Percentiles rank a stretch among this genome's conserved stretches.
These are phyloP conservation scores for Didymella sp. DNA, from an alignment of 2,329 filamentous ascomycete species.

Conservation along the genomic window DNA sequence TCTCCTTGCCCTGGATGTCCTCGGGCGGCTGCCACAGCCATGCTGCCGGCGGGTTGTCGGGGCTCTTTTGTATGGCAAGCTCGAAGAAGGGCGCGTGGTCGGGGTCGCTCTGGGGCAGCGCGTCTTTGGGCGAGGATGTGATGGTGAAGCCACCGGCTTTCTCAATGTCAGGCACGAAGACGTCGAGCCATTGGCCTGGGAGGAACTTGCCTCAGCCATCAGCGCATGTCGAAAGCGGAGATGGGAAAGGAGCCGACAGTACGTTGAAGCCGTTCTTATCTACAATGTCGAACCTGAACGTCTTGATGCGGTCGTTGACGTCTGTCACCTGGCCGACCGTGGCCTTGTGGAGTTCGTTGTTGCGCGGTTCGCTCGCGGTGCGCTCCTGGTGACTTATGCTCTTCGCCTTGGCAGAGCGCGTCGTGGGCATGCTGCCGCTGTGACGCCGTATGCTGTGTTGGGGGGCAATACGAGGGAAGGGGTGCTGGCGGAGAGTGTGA, in stretches of 20 bases:
- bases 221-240: constrained; percentile 36
- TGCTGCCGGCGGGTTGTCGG: constrained; percentile 73
- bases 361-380: constrained; percentile 76
- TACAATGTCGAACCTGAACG: constrained; percentile 70
- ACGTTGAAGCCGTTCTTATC: constrained; percentile 59
- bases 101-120: constrained; percentile 42
- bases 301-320: constrained; percentile 70
- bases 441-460: constrained; percentile 27
- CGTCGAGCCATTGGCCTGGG: constrained; percentile 88
- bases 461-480: constrained; percentile 20
- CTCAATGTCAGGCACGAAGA: constrained; percentile 71
- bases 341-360: constrained; percentile 69
- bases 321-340: constrained; percentile 66
- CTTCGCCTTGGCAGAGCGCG: constrained; percentile 41
- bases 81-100: constrained; percentile 66
- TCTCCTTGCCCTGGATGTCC: constrained; percentile 64
- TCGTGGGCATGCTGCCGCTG: constrained; percentile 40
- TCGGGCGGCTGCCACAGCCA: constrained; percentile 71
- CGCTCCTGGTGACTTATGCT: constrained; percentile 67
- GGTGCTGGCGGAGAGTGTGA: constrained; percentile 24
- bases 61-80: constrained; percentile 77
- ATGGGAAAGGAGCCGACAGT: constrained; percentile 33
- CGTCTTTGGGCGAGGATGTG: constrained; percentile 72
- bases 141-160: constrained; percentile 88
- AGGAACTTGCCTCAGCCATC: constrained; percentile 64